Conservation (phyloP, 768 basidiomycete genomes). For the Collybia sp. region DNA sequence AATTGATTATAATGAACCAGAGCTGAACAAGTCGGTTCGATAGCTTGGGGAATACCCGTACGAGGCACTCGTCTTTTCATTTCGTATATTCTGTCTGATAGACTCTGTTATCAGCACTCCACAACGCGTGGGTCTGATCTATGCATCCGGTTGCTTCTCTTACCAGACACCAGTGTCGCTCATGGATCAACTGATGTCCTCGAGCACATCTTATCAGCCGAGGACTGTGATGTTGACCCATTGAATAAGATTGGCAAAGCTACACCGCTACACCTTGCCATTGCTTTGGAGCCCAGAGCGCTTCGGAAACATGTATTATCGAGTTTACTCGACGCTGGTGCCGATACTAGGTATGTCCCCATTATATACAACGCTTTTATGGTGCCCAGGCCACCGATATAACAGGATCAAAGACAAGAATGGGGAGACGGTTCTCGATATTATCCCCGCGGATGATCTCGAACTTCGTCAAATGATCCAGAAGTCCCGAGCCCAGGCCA, state of each 20-base stretch:
- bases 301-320: constrained; percentile 50
- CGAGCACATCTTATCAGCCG: constrained; percentile 68
- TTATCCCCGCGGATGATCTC: constrained; percentile 50
- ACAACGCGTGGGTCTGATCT: constrained; percentile 55
- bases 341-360: constrained; percentile 56
- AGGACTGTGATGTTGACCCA: constrained; percentile 79
- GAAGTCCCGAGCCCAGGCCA: constrained; percentile 46
- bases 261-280: constrained; percentile 78
- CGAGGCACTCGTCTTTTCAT: constrained; percentile 14
- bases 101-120: constrained; percentile 42
- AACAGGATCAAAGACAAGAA: constrained; percentile 72
- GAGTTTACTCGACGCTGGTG: constrained; percentile 75
- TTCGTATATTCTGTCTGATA: not conserved
- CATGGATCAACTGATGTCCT: constrained; percentile 59
- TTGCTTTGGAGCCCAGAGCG: constrained; percentile 50
- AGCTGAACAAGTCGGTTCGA: constrained; percentile 16
- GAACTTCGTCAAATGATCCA: constrained; percentile 46
- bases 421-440: constrained; percentile 50
- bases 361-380: not conserved
- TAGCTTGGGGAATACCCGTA: constrained; percentile 78
- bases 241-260: constrained; percentile 63
- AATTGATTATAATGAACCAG: constrained; percentile 3
- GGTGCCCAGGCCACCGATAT: not conserved
- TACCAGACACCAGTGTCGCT: constrained; percentile 32
- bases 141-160: not conserved